phyloP scores from a whole-genome alignment of 768 basidiomycete species.

The Pleurotus citrinopileatus region DNA sequence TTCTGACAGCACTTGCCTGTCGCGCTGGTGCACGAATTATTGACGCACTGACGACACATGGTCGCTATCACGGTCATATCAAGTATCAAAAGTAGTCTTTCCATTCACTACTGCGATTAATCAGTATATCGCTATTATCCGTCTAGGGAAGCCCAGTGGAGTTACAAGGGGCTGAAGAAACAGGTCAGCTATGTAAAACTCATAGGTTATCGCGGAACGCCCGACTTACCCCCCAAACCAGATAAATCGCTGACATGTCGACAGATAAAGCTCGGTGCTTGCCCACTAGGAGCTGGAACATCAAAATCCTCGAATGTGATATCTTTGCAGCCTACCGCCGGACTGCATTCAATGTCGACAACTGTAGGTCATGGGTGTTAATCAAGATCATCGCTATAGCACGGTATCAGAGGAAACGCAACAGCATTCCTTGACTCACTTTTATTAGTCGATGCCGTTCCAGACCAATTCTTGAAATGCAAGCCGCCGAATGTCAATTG shows the following conservation, averaged over 20 bases:
- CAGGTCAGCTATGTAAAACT: neutral
- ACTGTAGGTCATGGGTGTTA: slow-evolving; percentile 27
- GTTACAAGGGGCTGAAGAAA: neutral
- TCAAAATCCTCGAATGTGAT: slow-evolving; percentile 40
- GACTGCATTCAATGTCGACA: slow-evolving; percentile 49
- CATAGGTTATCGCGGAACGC: neutral
- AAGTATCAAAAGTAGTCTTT: neutral
- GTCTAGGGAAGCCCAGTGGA: too few relatives aligned
- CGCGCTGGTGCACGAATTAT: neutral
- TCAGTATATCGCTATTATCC: too few relatives aligned
- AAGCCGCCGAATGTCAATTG: slow-evolving; percentile 44
- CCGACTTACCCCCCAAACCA: slow-evolving; percentile 30
- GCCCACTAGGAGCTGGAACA: slow-evolving; percentile 33
- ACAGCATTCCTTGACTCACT: slow-evolving; percentile 28
- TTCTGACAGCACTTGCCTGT: neutral
- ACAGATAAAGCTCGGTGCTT: slow-evolving; percentile 39
- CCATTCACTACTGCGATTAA: too few relatives aligned
- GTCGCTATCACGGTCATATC: neutral
- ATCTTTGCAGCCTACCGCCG: slow-evolving; percentile 42
- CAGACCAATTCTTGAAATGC: slow-evolving; percentile 43
- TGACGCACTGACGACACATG: neutral
- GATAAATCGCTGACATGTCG: slow-evolving; percentile 39
- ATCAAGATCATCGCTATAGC: neutral
- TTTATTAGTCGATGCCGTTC: slow-evolving; percentile 39
- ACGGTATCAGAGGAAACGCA: neutral